Conservation (phyloP, 768 basidiomycete species). For the Termitomyces sp. region DNA sequence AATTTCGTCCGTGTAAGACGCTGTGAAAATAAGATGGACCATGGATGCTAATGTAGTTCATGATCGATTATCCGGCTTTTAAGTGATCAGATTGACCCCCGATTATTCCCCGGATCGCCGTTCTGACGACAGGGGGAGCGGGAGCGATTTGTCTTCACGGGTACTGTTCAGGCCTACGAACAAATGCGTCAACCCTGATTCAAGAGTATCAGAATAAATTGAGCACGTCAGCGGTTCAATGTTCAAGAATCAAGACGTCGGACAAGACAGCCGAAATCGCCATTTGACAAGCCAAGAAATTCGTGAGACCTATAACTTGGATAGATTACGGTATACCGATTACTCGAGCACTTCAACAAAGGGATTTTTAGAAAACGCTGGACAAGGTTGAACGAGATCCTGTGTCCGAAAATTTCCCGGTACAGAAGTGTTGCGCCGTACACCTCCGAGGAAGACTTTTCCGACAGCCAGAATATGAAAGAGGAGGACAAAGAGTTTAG, state of each 20-base stretch:
- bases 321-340: background rate
- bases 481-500: background rate
- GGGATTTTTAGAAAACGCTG: background rate
- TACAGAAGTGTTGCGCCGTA: background rate
- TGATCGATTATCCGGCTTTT: slow-evolving; percentile 12
- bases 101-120: slow-evolving; percentile 11
- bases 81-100: slow-evolving; percentile 10
- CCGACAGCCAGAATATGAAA: background rate
- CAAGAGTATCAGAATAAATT: background rate
- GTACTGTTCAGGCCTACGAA: background rate
- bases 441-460: background rate
- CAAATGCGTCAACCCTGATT: background rate
- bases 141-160: too few relatives aligned
- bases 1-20: slow-evolving; percentile 61
- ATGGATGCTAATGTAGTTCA: slow-evolving; percentile 17
- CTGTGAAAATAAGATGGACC: slow-evolving; percentile 48
- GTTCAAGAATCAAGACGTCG: background rate
- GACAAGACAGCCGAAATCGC: background rate
- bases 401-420: background rate
- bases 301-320: background rate
- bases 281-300: background rate
- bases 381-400: background rate
- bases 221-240: background rate
- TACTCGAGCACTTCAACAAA: background rate
- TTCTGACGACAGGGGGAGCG: background rate